Conservation (phyloP, 495 filamentous ascomycete species). For the Aspergillus indologenus region DNA sequence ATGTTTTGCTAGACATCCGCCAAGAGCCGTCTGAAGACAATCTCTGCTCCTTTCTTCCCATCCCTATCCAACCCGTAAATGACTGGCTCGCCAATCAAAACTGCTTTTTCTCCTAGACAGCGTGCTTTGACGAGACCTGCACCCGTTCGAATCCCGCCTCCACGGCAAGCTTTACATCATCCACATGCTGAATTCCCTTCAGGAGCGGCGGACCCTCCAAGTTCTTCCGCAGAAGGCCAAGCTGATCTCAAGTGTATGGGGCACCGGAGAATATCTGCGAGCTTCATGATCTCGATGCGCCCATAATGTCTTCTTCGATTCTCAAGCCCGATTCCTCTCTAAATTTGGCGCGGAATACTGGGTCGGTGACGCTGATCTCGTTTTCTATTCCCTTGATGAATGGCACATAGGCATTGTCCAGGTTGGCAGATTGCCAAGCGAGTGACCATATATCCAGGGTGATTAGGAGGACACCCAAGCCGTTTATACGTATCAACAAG, state of each 20-base stretch:
- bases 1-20: conserved; percentile 62
- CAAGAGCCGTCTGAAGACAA: conserved; percentile 54
- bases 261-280: conserved; percentile 46
- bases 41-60: conserved; percentile 55
- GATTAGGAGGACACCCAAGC: conserved; percentile 45
- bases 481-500: conserved; percentile 58
- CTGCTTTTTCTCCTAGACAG: conserved; percentile 83
- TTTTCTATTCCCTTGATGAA: conserved; percentile 46
- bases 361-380: conserved; percentile 52
- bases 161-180: conserved; percentile 47
- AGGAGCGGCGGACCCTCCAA: conserved; percentile 60
- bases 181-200: conserved; percentile 49
- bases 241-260: conserved; percentile 56
- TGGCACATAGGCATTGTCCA: conserved; percentile 59
- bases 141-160: conserved; percentile 53
- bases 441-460: conserved; percentile 44
- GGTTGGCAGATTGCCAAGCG: conserved; percentile 58
- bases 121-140: conserved; percentile 78
- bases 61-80: conserved; percentile 73
- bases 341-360: conserved; percentile 58
- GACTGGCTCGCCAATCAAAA: conserved; percentile 82
- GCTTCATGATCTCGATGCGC: conserved; percentile 49
- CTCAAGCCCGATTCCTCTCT: conserved; percentile 43
- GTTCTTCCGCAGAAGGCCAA: conserved; percentile 51
- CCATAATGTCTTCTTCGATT: conserved; percentile 48